Conservation (phyloP, 768 basidiomycete genomes). For the Russula vinacea region DNA sequence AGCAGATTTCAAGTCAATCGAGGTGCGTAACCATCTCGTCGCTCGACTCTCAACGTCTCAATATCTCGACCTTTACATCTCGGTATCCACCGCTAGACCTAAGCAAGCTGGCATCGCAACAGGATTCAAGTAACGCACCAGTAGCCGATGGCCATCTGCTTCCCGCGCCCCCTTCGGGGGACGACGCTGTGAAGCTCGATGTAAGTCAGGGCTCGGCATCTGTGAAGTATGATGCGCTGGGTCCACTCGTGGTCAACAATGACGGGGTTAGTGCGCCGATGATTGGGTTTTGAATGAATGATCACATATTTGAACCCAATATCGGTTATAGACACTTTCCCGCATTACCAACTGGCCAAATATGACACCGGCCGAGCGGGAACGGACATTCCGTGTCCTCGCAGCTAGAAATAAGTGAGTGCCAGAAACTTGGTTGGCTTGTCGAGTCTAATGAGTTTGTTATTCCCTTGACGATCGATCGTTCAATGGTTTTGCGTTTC, state of each 20-base stretch:
- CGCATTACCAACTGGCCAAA: slow-evolving; percentile 27
- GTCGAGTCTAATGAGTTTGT: no score
- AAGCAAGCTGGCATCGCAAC: slow-evolving; percentile 8
- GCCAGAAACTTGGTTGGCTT: no score
- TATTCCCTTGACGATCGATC: no score
- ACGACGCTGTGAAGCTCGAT: slow-evolving; percentile 10
- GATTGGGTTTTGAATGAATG: not conserved
- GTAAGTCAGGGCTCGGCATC: slow-evolving; percentile 12
- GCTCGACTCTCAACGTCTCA: not conserved
- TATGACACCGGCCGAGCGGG: slow-evolving; percentile 22
- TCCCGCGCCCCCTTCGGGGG: not conserved
- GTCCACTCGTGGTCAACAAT: slow-evolving; percentile 22
- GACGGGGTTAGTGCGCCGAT: slow-evolving; percentile 19
- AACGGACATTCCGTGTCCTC: slow-evolving; percentile 27
- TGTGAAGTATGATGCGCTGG: slow-evolving; percentile 22
- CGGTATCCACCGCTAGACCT: not conserved
- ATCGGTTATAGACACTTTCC: slow-evolving; percentile 20
- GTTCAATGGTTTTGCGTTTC: no score
- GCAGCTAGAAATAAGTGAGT: slow-evolving; percentile 24
- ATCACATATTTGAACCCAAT: not conserved
- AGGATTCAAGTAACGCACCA: not conserved
- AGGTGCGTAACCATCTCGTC: not conserved
- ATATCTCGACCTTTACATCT: not conserved
- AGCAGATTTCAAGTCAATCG: not conserved
- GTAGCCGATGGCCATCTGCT: slow-evolving; percentile 12